A percentile compares a stretch with the other conserved stretches of the same genome.
These are phyloP conservation scores for Backusella morwellensis DNA, from an alignment of 192 early-diverging fungal species.

Conservation along the genomic window DNA sequence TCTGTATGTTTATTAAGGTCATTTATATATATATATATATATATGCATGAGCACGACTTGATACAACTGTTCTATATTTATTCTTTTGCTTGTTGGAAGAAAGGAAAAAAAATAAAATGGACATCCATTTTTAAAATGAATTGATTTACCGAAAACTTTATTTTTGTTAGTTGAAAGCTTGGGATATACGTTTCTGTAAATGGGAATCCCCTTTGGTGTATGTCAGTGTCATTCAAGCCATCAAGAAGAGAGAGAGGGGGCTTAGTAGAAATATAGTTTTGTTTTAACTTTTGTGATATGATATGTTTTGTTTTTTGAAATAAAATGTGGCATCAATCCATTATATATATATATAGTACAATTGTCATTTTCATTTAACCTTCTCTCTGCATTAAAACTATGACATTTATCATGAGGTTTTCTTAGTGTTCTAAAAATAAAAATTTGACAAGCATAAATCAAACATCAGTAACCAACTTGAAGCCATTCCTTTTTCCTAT, in stretches of 20 bases:
- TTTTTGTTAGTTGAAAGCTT: background rate
- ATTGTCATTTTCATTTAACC: background rate
- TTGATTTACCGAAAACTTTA: constrained; percentile 2
- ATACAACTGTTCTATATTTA: background rate
- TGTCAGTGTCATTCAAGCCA: background rate
- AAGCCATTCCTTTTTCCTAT: background rate
- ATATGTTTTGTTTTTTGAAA: background rate
- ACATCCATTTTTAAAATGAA: background rate
- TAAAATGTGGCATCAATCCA: background rate
- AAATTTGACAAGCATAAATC: background rate
- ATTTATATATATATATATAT: background rate
- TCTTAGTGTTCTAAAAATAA: background rate
- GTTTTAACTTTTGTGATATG: background rate
- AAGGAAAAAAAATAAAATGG: background rate
- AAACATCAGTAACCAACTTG: background rate
- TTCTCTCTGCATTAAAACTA: background rate
- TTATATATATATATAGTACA: background rate
- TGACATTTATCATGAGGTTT: background rate
- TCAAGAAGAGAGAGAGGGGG: background rate
- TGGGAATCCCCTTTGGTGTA: background rate
- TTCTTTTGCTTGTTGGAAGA: background rate
- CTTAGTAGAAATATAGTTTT: background rate
- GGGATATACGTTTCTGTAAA: background rate
- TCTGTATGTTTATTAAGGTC: background rate
- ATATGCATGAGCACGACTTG: background rate